These are phyloP conservation scores for Colletotrichum spinosum DNA, from an alignment of 2,329 filamentous ascomycete genomes.

Conservation along the genomic window DNA sequence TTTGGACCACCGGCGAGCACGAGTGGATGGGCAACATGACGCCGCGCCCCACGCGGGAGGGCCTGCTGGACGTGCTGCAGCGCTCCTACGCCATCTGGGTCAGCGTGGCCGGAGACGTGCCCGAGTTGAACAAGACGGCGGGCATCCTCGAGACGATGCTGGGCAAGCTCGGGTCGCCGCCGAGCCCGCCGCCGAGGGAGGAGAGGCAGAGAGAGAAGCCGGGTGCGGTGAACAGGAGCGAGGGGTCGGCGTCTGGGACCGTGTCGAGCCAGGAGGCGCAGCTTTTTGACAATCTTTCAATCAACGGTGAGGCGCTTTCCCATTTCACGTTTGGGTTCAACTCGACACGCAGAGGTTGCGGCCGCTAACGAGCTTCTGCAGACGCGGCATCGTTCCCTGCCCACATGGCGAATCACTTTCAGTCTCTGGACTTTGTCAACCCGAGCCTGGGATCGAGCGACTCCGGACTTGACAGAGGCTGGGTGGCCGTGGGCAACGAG, in stretches of 20 bases:
- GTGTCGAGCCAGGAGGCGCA: conserved; percentile 39
- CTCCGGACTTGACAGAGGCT: conserved; percentile 49
- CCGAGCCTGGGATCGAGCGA: conserved; percentile 38
- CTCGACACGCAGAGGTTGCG: too few species aligned
- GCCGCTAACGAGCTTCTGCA: conserved; percentile 8
- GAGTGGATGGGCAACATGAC: conserved; percentile 50
- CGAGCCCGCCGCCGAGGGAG: conserved; percentile 37
- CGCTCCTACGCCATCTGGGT: conserved; percentile 59
- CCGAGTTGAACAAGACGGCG: conserved; percentile 59
- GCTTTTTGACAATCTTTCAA: conserved; percentile 39
- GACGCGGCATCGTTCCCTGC: conserved; percentile 9
- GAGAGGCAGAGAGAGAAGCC: conserved; percentile 37
- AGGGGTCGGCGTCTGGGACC: conserved; percentile 38
- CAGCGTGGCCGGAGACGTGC: conserved; percentile 49
- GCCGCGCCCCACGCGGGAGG: conserved; percentile 49
- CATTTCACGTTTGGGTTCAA: too few species aligned
- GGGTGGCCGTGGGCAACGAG: conserved; percentile 47
- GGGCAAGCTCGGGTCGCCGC: conserved; percentile 51
- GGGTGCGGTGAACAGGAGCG: neutral
- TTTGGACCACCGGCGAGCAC: conserved; percentile 48
- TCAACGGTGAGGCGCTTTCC: conserved; percentile 16
- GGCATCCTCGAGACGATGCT: conserved; percentile 60
- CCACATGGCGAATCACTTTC: conserved; percentile 18
- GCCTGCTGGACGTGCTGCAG: conserved; percentile 54
- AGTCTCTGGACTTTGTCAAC: conserved; percentile 20